These are phyloP conservation scores for Actinomortierella wolfii DNA, from an alignment of 371 early-diverging fungal species.

Conservation along the genomic window DNA sequence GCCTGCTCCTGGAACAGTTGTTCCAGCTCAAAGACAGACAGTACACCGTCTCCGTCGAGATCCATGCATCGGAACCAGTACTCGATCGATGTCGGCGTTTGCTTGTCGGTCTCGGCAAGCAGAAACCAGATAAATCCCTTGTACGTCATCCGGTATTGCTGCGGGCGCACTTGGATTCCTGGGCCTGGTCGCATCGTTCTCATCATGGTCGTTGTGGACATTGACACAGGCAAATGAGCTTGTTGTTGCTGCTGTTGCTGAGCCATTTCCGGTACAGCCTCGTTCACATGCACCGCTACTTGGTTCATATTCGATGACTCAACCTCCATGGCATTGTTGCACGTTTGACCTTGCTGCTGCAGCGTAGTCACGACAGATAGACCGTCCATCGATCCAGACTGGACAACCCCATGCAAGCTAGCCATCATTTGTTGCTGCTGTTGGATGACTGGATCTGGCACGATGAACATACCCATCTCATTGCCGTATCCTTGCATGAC, in stretches of 20 bases:
- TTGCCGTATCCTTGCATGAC: constrained; percentile 58
- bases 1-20: constrained; percentile 87
- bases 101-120: constrained; percentile 88
- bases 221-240: too few species aligned
- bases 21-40: constrained; percentile 84
- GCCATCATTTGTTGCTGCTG: constrained; percentile 47
- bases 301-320: too few species aligned
- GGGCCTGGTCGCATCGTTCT: constrained; percentile 15
- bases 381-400: too few species aligned
- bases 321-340: too few species aligned
- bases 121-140: constrained; percentile 72
- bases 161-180: constrained; percentile 21
- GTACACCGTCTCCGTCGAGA: constrained; percentile 85
- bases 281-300: too few species aligned
- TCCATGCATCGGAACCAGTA: constrained; percentile 96
- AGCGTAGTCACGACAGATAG: too few species aligned
- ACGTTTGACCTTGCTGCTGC: too few species aligned
- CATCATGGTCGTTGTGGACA: too few species aligned
- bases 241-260: constrained; percentile 10
- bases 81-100: constrained; percentile 75
- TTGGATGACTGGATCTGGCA: constrained; percentile 39
- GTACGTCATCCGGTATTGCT: constrained; percentile 52
- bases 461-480: constrained; percentile 43
- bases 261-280: neutral
- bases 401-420: too few species aligned